These are phyloP conservation scores for Breviolum minutum DNA, from an alignment of 73 alveolate species.

Conservation along the genomic window DNA sequence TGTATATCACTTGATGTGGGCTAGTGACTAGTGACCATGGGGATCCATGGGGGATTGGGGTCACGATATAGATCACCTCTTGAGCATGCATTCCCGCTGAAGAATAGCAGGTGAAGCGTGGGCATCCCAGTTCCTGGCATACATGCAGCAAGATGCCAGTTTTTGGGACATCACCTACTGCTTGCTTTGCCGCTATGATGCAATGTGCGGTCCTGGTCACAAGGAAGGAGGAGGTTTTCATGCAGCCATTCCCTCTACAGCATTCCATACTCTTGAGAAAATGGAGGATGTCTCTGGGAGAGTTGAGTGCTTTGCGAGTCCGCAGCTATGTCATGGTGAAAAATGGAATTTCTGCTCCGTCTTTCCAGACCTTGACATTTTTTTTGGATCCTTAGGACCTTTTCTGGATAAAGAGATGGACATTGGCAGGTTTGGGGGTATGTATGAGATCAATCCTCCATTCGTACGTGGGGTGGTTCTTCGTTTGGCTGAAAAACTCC, in stretches of 20 bases:
- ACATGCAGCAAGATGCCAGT: conserved; percentile 50
- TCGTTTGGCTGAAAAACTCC: conserved; percentile 23
- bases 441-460: conserved; percentile 73
- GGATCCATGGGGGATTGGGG: too few species aligned
- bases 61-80: too few species aligned
- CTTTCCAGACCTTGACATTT: conserved; percentile 52
- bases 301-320: conserved; percentile 82
- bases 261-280: conserved; percentile 10
- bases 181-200: conserved; percentile 72
- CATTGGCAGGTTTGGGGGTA: conserved; percentile 52
- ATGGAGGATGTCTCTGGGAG: neutral
- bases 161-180: conserved; percentile 81
- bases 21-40: too few species aligned
- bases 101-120: conserved; percentile 13
- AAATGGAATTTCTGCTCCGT: conserved; percentile 60
- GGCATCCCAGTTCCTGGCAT: conserved; percentile 22
- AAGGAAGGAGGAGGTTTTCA: conserved; percentile 78
- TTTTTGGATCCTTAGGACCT: conserved; percentile 83
- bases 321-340: conserved; percentile 40
- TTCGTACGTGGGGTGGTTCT: conserved; percentile 82
- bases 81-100: too few species aligned
- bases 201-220: conserved; percentile 67
- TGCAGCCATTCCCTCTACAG: conserved; percentile 55
- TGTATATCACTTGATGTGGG: too few species aligned
- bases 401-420: conserved; percentile 65